phyloP scores from a whole-genome alignment of 345 rosid species.

The Gossypioides kirkii region DNA sequence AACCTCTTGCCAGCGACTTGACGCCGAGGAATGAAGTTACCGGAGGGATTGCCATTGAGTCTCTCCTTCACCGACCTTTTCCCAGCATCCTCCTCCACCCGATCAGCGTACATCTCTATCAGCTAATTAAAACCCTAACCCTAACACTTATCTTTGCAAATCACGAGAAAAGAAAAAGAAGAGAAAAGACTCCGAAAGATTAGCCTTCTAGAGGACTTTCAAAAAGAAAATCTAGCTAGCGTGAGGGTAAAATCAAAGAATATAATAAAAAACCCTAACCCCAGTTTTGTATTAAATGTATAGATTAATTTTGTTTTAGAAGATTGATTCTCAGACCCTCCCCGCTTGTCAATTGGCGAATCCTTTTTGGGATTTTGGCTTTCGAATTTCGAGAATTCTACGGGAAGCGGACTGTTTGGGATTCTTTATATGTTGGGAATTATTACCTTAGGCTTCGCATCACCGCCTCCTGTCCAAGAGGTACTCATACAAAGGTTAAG shows the following conservation, averaged over 20 bases:
- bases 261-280: not conserved
- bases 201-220: not conserved
- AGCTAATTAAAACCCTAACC: constrained; percentile 33
- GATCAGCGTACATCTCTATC: constrained; percentile 84
- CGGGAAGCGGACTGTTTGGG: not conserved
- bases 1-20: constrained; percentile 84
- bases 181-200: not conserved
- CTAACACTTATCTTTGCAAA: constrained; percentile 6
- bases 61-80: constrained; percentile 67
- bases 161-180: not conserved
- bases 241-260: not conserved
- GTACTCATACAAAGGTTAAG: no score
- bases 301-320: not conserved
- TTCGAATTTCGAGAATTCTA: not conserved
- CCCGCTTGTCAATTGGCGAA: not conserved
- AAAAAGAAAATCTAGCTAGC: not conserved
- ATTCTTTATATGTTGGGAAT: no score
- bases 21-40: constrained; percentile 46
- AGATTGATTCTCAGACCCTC: no score
- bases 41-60: constrained; percentile 54
- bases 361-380: not conserved
- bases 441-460: no score
- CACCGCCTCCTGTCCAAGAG: no score
- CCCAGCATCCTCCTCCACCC: constrained; percentile 64
- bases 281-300: not conserved